Conservation (phyloP, 2,329 filamentous ascomycete species). For the Scedosporium apiospermum region DNA sequence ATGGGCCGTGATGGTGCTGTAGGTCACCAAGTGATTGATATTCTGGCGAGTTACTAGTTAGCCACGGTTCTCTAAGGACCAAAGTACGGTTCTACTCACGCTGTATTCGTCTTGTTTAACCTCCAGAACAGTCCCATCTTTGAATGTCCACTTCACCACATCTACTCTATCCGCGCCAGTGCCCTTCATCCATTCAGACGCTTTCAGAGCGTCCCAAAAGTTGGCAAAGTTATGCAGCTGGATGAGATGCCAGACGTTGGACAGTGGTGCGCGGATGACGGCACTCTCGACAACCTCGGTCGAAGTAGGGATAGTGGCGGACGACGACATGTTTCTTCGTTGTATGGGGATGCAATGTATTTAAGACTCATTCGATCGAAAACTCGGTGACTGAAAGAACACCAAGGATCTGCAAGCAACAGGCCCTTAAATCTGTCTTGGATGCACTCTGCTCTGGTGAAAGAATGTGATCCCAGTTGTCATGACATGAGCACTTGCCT, state of each 20-base stretch:
- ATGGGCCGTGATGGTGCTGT: conserved; percentile 58
- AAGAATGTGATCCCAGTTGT: no score
- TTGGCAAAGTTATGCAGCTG: conserved; percentile 61
- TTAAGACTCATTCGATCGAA: neutral
- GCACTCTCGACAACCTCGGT: conserved; percentile 57
- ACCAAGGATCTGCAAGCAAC: neutral
- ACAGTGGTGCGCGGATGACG: conserved; percentile 59
- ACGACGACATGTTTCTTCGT: conserved; percentile 1
- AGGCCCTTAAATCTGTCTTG: neutral
- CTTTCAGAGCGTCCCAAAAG: conserved; percentile 56
- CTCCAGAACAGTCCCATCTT: conserved; percentile 57
- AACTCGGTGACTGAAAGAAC: neutral
- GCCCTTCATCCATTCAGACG: conserved; percentile 55
- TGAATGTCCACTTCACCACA: conserved; percentile 61
- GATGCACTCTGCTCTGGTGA: no score
- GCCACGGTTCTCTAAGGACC: neutral
- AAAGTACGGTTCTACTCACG: conserved; percentile 28
- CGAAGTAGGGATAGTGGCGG: conserved; percentile 48
- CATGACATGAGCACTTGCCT: no score
- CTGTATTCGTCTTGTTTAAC: conserved; percentile 72
- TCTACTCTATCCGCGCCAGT: conserved; percentile 50
- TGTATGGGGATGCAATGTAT: conserved; percentile 11
- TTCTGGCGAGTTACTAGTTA: conserved; percentile 27
- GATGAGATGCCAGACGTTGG: conserved; percentile 63
- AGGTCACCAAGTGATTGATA: conserved; percentile 68